Base-by-base conservation (phyloP, 495 filamentous ascomycete genomes). In the Aspergillus nanangensis region DNA sequence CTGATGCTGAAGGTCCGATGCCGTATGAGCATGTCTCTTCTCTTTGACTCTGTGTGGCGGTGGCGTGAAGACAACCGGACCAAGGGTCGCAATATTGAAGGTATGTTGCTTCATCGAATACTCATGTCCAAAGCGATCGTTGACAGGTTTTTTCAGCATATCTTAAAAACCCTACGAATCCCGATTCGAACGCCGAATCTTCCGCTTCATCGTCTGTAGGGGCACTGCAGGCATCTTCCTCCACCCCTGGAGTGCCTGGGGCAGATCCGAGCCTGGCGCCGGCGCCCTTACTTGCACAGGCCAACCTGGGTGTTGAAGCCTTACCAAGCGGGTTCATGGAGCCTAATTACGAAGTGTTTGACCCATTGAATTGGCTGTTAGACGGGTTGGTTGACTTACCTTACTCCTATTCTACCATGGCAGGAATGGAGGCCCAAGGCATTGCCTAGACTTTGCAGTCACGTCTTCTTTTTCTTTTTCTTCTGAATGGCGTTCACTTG, bases 41-140 rank as follows among this genome's bases (percentile, higher is more conserved):
- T 96, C 2, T 95, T 85, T 60, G 90, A 96, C 66, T 89, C 85
- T 3, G 88, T 94, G 19, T 95, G 89, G 89, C 82, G 89, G 43
- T 96, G 90, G 90, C 76, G 90, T 46, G 88, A 94, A 57, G 86
- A 90, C 62, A 86, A 86, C 50, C 84, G 90, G 57, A 82, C 85
- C 29, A 82, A 86, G 61, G 87, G 82, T 7, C 76, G 87, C 15
- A 87, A 83, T 37, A 81, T 95, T 38, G 89, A 95, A 71, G 80
- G 86, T 87, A 72, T 65, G 79, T 61, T n/a, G n/a, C 34, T 19
- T 20, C 11, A 33, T 5, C 24, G 13, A 45, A 33, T 15, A 19
- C 5, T n/a, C 22, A 8, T 9, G 34, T 41, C 13, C 23, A 2
- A 31, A 17, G 9, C 9, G 46, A 13, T 15, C 20, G n/a, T 13